Evolutionary conservation across 2,329 filamentous ascomycete genomes (phyloP).

Genomic region (Verticillium isaacii): DNA sequence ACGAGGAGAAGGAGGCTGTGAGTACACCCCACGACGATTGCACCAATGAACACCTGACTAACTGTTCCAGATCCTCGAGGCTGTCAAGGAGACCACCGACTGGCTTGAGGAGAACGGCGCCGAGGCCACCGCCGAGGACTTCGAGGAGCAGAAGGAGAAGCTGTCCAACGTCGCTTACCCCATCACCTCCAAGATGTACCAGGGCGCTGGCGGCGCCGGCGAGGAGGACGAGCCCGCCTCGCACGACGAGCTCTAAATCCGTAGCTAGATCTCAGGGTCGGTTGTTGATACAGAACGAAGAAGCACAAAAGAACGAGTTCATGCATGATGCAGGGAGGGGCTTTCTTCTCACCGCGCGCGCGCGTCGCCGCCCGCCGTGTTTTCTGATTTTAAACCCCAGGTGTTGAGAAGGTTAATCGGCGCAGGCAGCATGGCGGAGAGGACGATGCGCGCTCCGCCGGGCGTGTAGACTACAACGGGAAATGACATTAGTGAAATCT

Average conservation of each 20-base stretch:
- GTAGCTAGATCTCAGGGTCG: background rate
- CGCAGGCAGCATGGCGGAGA: constrained; percentile 11
- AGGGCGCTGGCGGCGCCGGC: constrained; percentile 56
- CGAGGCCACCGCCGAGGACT: constrained; percentile 84
- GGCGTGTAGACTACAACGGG: constrained; percentile 9
- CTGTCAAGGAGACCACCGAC: constrained; percentile 93
- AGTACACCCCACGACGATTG: constrained; percentile 29
- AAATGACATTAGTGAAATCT: constrained; percentile 12
- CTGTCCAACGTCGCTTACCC: constrained; percentile 94
- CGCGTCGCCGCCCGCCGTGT: background rate
- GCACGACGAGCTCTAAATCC: constrained; percentile 75
- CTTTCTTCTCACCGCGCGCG: background rate
- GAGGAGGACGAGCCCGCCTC: constrained; percentile 62
- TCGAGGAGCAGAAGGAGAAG: constrained; percentile 99
- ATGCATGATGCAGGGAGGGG: constrained; percentile 8
- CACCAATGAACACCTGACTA: background rate
- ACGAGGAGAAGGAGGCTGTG: constrained; percentile 95
- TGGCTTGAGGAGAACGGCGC: constrained; percentile 96
- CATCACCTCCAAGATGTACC: constrained; percentile 97
- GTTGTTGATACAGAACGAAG: background rate
- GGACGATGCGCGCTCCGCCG: constrained; percentile 9
- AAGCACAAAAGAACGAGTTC: constrained; percentile 9
- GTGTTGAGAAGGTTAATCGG: constrained; percentile 14
- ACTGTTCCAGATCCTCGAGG: constrained; percentile 66
- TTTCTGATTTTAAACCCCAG: constrained; percentile 7